Evolutionary conservation across 2,329 filamentous ascomycete genomes (phyloP).

Genomic region (Penicillium hesseltinei): DNA sequence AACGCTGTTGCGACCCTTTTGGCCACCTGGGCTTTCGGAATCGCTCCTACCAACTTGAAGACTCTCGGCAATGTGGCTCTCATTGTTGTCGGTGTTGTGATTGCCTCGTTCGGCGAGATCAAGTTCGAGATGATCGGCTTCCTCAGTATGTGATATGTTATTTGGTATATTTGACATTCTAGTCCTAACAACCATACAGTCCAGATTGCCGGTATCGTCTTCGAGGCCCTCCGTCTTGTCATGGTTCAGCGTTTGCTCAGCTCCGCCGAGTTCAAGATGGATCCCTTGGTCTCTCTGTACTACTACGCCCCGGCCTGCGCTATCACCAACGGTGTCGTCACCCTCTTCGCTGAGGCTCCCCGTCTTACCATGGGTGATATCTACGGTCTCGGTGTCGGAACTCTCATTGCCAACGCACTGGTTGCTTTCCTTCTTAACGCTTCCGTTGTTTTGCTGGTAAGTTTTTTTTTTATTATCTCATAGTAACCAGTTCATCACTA

Average conservation of each 20-base stretch:
- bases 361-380: constrained; percentile 72
- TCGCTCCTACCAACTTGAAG: constrained; percentile 76
- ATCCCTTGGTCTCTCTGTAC: constrained; percentile 80
- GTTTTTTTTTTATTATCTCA: neutral
- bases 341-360: constrained; percentile 63
- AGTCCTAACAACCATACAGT: constrained; percentile 20
- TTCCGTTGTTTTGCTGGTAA: constrained; percentile 68
- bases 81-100: constrained; percentile 89
- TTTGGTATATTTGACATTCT: neutral
- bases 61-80: constrained; percentile 87
- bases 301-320: constrained; percentile 83
- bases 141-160: constrained; percentile 38
- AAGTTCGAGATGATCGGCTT: constrained; percentile 69
- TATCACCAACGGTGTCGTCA: constrained; percentile 69
- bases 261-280: constrained; percentile 76
- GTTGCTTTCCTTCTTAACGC: constrained; percentile 77
- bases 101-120: constrained; percentile 92
- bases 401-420: constrained; percentile 67
- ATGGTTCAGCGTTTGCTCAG: constrained; percentile 79
- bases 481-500: constrained; percentile 3
- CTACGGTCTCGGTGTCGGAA: constrained; percentile 60
- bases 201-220: constrained; percentile 71
- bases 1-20: constrained; percentile 90
- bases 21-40: constrained; percentile 80
- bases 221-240: constrained; percentile 74